Percentiles rank a stretch among this genome's conserved stretches.
Conservation (phyloP, 2,329 filamentous ascomycete species). For the Paraphaeosphaeria minitans region DNA sequence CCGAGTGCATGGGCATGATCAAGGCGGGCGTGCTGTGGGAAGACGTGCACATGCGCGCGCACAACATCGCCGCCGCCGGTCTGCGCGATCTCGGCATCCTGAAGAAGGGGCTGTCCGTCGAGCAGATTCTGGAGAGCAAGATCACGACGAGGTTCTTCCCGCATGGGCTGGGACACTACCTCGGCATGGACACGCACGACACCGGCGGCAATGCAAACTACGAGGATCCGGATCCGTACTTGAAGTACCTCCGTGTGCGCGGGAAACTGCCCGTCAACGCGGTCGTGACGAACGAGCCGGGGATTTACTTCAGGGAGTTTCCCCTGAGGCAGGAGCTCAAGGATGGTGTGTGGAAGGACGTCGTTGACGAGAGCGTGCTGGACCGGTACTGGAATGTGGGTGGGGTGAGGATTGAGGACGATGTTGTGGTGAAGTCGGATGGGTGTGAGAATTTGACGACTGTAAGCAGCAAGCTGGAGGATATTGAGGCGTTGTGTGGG, state of each 20-base stretch:
- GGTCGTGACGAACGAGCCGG: constrained; percentile 94
- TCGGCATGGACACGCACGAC: constrained; percentile 60
- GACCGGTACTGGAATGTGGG: constrained; percentile 77
- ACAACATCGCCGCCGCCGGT: constrained; percentile 80
- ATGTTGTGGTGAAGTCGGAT: constrained; percentile 76
- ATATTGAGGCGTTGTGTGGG: constrained; percentile 51
- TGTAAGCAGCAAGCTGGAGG: constrained; percentile 73
- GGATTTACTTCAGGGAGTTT: constrained; percentile 68
- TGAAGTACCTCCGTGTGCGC: constrained; percentile 82
- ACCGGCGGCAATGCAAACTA: constrained; percentile 56
- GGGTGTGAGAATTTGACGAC: constrained; percentile 84
- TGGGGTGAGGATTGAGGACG: constrained; percentile 76
- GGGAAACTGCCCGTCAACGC: constrained; percentile 75
- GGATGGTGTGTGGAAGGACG: neutral
- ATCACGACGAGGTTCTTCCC: constrained; percentile 57
- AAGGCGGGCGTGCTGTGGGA: constrained; percentile 80
- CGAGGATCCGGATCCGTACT: constrained; percentile 78
- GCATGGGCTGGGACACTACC: constrained; percentile 58
- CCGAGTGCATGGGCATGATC: constrained; percentile 73
- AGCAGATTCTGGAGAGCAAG: constrained; percentile 51
- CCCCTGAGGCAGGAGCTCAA: neutral
- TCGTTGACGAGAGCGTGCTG: constrained; percentile 57
- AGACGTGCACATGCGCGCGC: constrained; percentile 77
- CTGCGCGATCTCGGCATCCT: constrained; percentile 78
- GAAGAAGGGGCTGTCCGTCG: constrained; percentile 55